These are phyloP conservation scores for Pseudocercospora pini-densiflorae DNA, from an alignment of 2,329 filamentous ascomycete genomes.

Conservation along the genomic window DNA sequence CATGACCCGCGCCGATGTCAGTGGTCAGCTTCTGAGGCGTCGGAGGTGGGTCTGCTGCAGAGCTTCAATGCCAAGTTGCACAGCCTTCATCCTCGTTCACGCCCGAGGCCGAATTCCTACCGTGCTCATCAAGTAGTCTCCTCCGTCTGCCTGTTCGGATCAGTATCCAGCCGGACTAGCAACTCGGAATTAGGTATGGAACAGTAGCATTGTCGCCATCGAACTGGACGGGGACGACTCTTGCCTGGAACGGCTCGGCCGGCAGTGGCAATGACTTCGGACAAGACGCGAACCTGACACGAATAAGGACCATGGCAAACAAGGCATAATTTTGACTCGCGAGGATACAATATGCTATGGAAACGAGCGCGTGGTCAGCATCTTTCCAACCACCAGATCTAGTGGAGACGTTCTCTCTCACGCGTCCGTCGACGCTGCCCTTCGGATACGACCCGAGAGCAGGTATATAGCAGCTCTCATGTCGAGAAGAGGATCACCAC, in stretches of 20 bases:
- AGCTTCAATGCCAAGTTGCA: neutral
- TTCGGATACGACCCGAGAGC: conserved; percentile 58
- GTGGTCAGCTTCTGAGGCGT: conserved; percentile 4
- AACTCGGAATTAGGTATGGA: too few relatives aligned
- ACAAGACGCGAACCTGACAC: conserved; percentile 8
- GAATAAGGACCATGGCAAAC: neutral
- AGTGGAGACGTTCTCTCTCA: neutral
- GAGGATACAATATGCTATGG: neutral
- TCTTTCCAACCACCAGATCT: neutral
- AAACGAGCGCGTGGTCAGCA: neutral
- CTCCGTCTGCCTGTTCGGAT: too few relatives aligned
- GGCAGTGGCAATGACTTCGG: conserved; percentile 5
- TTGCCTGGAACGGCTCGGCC: neutral
- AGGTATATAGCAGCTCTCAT: conserved; percentile 61
- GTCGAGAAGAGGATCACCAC: conserved; percentile 61
- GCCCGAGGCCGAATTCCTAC: neutral
- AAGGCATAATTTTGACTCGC: neutral
- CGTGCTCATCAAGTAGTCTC: too few relatives aligned
- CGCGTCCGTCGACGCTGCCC: conserved; percentile 33
- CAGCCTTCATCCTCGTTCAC: neutral
- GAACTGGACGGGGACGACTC: too few relatives aligned
- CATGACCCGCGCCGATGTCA: conserved; percentile 3
- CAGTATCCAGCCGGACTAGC: neutral
- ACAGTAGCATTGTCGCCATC: neutral
- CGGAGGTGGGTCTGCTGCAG: conserved; percentile 1